Base-by-base conservation (phyloP, 2,329 filamentous ascomycete species). In the Scedosporium boydii region DNA sequence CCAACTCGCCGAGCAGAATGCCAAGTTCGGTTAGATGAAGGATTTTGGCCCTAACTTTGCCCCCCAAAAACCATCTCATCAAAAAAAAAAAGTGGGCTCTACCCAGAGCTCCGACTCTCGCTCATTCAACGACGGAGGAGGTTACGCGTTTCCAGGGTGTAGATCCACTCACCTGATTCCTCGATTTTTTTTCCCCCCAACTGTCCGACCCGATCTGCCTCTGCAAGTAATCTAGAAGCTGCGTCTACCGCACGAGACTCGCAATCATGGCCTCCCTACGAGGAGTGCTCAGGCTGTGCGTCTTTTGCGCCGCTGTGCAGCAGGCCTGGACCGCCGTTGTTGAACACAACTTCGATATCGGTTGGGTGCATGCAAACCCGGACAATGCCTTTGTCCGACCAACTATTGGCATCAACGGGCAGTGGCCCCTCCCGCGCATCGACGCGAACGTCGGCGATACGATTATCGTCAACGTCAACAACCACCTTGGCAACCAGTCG, bases 331-430 rank as follows among this genome's bases (percentile, higher is more conserved):
- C 79, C 38, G 78, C 76, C 7, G 82, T 78, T 0, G 75, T 86
- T 61, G 80, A 76, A 4, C 83, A 87, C 69, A 78, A 89, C 71
- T 91, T 88, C 75, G 84, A 87, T 68, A 79, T 91, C 65, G 82
- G 81, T 63, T 92, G 89, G 89, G 84, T 90, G 10, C 82, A 75
- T 51, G 83, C 87, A 44, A 88, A 89, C 68, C 90, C 90, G 0
- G 90, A 93, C 74, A 87, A 86, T 23, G 76, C 80, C 6, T 80
- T 80, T 64, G 78, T 82, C 46, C 81, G 89, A 34, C 80, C 85
- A n/a, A 82, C 83, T 3, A 89, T 93, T 69, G 88, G 87, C 56
- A 88, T 93, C 76, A 93, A 95, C 69, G 84, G 83, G 3, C 72
- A 87, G 75, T 91, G 89, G 87, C 90, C 90, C 1, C 81, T 89